Base-by-base conservation (phyloP, 2,329 filamentous ascomycete species). In the Bipolaris gigantea region DNA sequence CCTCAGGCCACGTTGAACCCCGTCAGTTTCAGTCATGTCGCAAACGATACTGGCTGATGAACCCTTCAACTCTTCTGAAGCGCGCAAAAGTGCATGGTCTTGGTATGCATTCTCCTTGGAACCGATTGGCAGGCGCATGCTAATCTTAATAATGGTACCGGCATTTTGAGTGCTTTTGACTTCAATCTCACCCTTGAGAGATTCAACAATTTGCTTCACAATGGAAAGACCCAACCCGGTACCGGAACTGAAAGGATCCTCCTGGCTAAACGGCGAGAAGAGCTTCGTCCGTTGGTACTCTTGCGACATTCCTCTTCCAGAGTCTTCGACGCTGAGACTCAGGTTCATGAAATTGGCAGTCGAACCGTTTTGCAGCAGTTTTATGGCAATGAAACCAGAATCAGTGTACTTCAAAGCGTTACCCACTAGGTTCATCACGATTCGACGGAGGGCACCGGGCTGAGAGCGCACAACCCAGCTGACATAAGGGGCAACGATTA, bases 321-420 rank as follows among this genome's bases (percentile, higher is more conserved):
- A 70, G 40, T 75, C 73, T 46, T 68, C 57, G 13, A 74, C 65
- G 3, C 59, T 66, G 21, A 86, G 50, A 15, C 49, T 52, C 18
- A 72, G 42, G 5, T 71, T 52, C 13, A 64, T 55, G n/a, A 54
- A 50, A 13, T 66, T 50, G 7, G 56, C 15, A 8, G 54, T 56
- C 18, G 15, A 57, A 9, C 46, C 57, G 6, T 58, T 45, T 25
- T 66, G 64, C 4, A 60, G 16, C 33, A 75, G 55, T 3, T 59
- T 57, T 15, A 75, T 51, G 0, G 59, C 60, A 18, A 74, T 67
- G 45, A 59, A 73, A 4, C 72, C 72, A 6, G 61, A 61, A 10
- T 70, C 57, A 2, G 71, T 73, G 42, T 73, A 73, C 51, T 74
- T 74, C 25, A 73, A 38, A 5, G 72, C 64, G 50, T 75, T 74